A percentile compares a stretch with the other conserved stretches of the same genome.
These are phyloP conservation scores for Fistulifera solaris DNA, from an alignment of 108 stramenopile genomes.

Conservation along the genomic window DNA sequence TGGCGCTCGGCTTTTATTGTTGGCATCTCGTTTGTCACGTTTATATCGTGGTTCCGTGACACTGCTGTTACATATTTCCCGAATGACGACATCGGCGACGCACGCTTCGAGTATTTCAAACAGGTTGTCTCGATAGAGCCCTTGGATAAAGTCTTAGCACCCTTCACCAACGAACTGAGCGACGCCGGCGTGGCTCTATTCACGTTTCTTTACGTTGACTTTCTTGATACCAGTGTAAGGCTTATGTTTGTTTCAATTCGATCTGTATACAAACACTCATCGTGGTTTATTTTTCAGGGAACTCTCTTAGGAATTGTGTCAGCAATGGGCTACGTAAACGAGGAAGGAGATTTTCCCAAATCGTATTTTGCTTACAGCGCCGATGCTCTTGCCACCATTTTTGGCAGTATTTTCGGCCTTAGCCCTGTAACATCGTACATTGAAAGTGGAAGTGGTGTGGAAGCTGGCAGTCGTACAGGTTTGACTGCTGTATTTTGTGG, in stretches of 20 bases:
- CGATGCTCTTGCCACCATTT: conserved; percentile 56
- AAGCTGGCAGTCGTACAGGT: conserved; percentile 53
- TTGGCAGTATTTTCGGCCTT: conserved; percentile 56
- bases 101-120: conserved; percentile 45
- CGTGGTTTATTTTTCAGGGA: conserved; percentile 13
- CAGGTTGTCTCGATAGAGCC: conserved; percentile 41
- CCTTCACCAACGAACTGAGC: conserved; percentile 24
- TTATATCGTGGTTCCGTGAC: conserved; percentile 51
- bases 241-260: no score
- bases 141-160: conserved; percentile 25
- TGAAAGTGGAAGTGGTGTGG: conserved; percentile 58
- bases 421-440: conserved; percentile 60
- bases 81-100: conserved; percentile 36
- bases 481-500: conserved; percentile 37
- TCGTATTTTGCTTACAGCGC: conserved; percentile 31
- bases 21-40: conserved; percentile 46
- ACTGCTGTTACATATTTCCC: conserved; percentile 53
- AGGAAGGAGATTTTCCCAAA: conserved; percentile 55
- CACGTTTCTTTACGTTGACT: conserved; percentile 45
- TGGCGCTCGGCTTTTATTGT: conserved; percentile 24
- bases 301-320: conserved; percentile 33
- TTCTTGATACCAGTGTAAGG: conserved; percentile 36
- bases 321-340: conserved; percentile 32
- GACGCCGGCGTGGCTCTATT: conserved; percentile 32
- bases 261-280: not conserved